Evolutionary conservation across 257 asterid genomes (phyloP), one percentile per base, ranked within the genome.

Genomic region (Nicotiana benthamiana): DNA sequence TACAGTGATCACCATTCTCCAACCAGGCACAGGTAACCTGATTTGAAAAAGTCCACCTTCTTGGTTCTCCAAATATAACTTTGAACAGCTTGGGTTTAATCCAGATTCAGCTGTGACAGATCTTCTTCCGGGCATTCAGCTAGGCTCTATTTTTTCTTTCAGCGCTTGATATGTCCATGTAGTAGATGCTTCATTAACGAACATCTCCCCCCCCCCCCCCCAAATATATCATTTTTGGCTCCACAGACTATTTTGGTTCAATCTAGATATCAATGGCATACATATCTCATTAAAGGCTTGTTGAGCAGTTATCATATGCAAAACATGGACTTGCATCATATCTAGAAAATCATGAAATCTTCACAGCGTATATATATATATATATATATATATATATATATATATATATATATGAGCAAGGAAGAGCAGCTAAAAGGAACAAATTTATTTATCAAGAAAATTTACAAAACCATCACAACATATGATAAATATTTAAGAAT

Each of bases 21-120:
- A 70, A 70, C 56, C 57, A 40, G 76, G 32, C 56, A 68, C 76
- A 20, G 76, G 56, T 68, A 68, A 40, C 32, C 56, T 20, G 56
- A 68, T 22, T 12, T 70, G 57, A 70, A 13, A 70, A 70, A 27
- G 77, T 70, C 13, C 7, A 20, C 57, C 57, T 20, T 43, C 56
- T 68, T 68, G 77, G 56, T 40, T 68, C 77, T 68, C 77, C 77
- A 68, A 40, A 30, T 40, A 70, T 20, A 70, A 20, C 57, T 70
- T 70, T 12, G n/a, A 70, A 40, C 34, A 20, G 34, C 57, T 70
- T 70, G 77, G 57, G 32, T 70, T 36, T 70, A 40, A 30, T 20
- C 13, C 16, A 43, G 34, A 70, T 6, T 70, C 77, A 70, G 34
- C 20, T 5, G 20, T 70, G 57, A 12, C 12, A 70, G 36, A 36